These are phyloP conservation scores for Komagataella kurtzmanii DNA, from an alignment of 805 yeast genomes.

Conservation along the genomic window DNA sequence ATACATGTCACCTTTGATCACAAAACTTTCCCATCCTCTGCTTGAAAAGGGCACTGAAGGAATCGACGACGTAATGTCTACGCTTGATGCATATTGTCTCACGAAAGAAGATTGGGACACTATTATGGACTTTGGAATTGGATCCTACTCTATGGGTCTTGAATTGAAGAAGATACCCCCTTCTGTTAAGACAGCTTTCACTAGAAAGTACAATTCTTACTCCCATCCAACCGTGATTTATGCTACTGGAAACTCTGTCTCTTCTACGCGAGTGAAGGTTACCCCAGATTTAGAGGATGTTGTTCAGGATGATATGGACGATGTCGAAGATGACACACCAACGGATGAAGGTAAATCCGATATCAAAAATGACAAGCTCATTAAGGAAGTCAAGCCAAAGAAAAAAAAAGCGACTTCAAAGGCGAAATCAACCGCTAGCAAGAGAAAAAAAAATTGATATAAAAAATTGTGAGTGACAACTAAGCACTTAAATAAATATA, in stretches of 20 bases:
- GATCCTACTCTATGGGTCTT: conserved; percentile 29
- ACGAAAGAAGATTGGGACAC: conserved; percentile 91
- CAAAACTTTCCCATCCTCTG: conserved; percentile 47
- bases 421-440: neutral
- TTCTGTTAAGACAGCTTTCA: conserved; percentile 72
- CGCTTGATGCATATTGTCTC: conserved; percentile 75
- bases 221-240: conserved; percentile 81
- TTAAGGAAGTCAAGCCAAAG: conserved; percentile 32
- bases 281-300: conserved; percentile 65
- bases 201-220: conserved; percentile 64
- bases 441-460: conserved; percentile 4
- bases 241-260: conserved; percentile 53
- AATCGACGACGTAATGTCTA: conserved; percentile 46
- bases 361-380: conserved; percentile 47
- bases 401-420: conserved; percentile 6
- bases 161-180: conserved; percentile 55
- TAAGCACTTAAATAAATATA: neutral
- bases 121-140: conserved; percentile 73
- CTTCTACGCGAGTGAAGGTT: conserved; percentile 15
- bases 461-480: neutral
- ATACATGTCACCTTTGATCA: conserved; percentile 53
- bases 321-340: conserved; percentile 27
- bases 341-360: conserved; percentile 30
- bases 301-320: conserved; percentile 38
- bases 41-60: conserved; percentile 44